Base-by-base conservation (phyloP, 2,329 filamentous ascomycete species). In the Ophiosphaerella narmari region DNA sequence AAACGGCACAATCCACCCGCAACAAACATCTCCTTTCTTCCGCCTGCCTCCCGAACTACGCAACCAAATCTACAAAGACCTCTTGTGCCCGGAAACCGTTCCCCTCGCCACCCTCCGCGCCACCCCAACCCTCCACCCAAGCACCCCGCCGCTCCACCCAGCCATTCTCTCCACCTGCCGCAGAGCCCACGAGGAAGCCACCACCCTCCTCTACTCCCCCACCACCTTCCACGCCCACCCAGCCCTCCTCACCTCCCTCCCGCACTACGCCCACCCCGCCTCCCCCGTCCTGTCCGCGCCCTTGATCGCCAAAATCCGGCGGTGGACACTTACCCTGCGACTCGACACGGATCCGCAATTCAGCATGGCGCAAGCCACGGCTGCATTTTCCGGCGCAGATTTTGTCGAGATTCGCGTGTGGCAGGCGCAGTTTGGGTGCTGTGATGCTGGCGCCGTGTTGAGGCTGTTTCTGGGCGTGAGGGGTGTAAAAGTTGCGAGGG, bases 41-140 rank as follows among this genome's bases (percentile, higher is more conserved):
- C 65, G 57, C 13, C 76, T 89, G 1, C 80, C 87, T 21, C 76
- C 78, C 2, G 86, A 88, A 60, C 77, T 88, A 3, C 79, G 80
- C 33, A 82, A 86, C 46, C 78, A 87, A 62, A 81, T 88, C 29
- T 82, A 78, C 65, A 55, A 60, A 26, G 60, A 66, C 26, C 67
- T 78, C 24, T 67, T 80, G 13, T 66, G 59, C 39, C 50, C 66
- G 13, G 46, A 56, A 23, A 55, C 63, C 6, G 42, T 49, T 4
- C 49, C 46, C 14, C 40, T 56, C 5, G 49, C 48, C 5, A 31
- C 44, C 4, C 50, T 66, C 2, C 16, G 16, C 16, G 33, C 49
- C 39, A 44, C 18, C 7, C n/a, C 6, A 26, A 42, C 13, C 18
- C 32, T 51, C 29, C 40, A 59, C 9, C 37, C 45, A 33, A 60